Evolutionary conservation across 371 early-diverging fungal species (phyloP).

Genomic region (Rhizomucor pusillus): DNA sequence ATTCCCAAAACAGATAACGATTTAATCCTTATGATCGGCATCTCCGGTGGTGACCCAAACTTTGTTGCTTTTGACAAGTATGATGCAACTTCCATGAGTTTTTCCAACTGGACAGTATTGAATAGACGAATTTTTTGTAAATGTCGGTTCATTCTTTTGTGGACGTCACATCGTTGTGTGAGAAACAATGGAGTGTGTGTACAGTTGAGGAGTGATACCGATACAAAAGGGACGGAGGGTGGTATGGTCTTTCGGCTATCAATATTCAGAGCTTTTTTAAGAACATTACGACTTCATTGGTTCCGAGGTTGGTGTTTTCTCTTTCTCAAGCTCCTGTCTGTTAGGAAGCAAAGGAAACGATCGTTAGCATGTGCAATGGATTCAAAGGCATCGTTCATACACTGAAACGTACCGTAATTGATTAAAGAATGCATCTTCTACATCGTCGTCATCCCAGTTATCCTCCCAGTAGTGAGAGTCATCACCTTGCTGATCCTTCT

Average conservation of each 20-base stretch:
- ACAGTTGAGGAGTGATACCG: background rate
- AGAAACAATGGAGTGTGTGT: background rate
- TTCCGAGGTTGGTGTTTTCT: background rate
- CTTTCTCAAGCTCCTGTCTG: constrained; percentile 8
- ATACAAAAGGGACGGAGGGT: background rate
- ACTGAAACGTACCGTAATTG: constrained; percentile 64
- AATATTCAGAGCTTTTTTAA: no score
- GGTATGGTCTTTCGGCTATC: background rate
- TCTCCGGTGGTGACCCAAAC: no score
- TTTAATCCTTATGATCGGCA: no score
- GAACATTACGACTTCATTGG: constrained; percentile 1
- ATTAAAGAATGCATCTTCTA: constrained; percentile 87
- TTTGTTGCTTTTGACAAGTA: no score
- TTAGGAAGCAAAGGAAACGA: background rate
- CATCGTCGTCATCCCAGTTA: constrained; percentile 91
- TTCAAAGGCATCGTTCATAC: background rate
- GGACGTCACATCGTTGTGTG: no score
- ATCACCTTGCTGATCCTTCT: constrained; percentile 71
- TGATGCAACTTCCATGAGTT: no score
- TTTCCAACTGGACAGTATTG: no score
- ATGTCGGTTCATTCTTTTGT: no score
- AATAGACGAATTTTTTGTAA: no score
- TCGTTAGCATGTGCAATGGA: background rate
- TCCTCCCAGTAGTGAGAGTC: constrained; percentile 84
- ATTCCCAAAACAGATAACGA: no score